Conservation (phyloP, 2,329 filamentous ascomycete genomes). For the Colletotrichum trifolii region DNA sequence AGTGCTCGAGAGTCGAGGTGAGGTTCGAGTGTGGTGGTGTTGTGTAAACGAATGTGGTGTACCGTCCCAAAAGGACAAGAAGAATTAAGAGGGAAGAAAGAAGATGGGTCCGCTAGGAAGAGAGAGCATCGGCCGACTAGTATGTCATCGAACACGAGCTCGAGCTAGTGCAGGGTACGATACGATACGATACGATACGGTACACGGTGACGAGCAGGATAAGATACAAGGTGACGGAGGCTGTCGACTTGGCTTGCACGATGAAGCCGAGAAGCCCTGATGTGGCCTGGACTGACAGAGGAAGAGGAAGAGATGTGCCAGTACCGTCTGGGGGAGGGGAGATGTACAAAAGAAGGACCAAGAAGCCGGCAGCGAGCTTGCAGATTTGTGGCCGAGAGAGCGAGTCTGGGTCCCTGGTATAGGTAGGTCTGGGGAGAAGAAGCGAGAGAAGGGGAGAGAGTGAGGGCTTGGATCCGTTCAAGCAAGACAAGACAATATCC, state of each 20-base stretch:
- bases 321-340: slow-evolving; percentile 4
- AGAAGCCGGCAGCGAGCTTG: slow-evolving; percentile 15
- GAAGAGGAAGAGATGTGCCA: neutral
- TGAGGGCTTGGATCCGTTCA: neutral
- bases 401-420: neutral
- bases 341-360: slow-evolving; percentile 20
- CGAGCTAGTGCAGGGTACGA: slow-evolving; percentile 14
- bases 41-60: slow-evolving; percentile 29
- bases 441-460: too few species aligned
- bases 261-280: slow-evolving; percentile 4
- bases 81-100: slow-evolving; percentile 21
- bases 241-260: slow-evolving; percentile 1
- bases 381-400: slow-evolving; percentile 2
- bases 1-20: neutral
- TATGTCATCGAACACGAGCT: slow-evolving; percentile 34
- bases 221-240: too few species aligned
- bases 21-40: slow-evolving; percentile 13
- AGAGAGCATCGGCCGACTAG: slow-evolving; percentile 22
- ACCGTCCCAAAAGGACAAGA: slow-evolving; percentile 8
- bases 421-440: too few species aligned
- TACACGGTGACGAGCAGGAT: too few species aligned
- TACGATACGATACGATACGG: too few species aligned
- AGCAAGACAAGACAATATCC: slow-evolving; percentile 15
- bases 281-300: slow-evolving; percentile 23
- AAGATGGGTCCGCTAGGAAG: slow-evolving; percentile 21